Percentiles rank a stretch among this genome's conserved stretches.
These are phyloP conservation scores for Botrytis tulipae DNA, from an alignment of 2,329 filamentous ascomycete species.

Conservation along the genomic window DNA sequence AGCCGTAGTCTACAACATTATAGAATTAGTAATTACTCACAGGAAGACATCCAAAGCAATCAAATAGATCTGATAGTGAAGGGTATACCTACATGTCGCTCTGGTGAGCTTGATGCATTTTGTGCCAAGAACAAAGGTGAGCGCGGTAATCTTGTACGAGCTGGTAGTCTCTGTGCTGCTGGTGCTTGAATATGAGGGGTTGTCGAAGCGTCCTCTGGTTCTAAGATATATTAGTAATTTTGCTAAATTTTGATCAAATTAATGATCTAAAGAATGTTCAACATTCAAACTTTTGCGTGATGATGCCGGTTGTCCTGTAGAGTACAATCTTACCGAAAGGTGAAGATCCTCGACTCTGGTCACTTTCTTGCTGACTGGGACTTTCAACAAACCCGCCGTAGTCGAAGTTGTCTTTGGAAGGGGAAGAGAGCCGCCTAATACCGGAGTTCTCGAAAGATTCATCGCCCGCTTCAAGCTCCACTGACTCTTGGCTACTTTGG, in stretches of 20 bases:
- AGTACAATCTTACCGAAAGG: conserved; percentile 25
- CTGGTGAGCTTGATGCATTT: conserved; percentile 38
- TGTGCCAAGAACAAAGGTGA: conserved; percentile 39
- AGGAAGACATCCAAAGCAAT: not conserved
- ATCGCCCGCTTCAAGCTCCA: not conserved
- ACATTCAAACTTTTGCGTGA: not conserved
- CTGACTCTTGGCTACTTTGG: conserved; percentile 16
- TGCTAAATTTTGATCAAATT: not conserved
- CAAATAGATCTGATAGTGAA: not conserved
- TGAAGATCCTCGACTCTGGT: conserved; percentile 24
- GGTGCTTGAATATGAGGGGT: conserved; percentile 28
- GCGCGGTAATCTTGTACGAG: conserved; percentile 32
- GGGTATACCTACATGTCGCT: conserved; percentile 20
- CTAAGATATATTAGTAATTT: conserved; percentile 24
- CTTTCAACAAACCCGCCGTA: conserved; percentile 36
- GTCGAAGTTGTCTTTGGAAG: conserved; percentile 33
- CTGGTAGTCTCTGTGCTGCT: conserved; percentile 19
- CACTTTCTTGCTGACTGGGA: conserved; percentile 18
- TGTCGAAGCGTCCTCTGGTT: conserved; percentile 35
- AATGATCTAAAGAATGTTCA: not conserved
- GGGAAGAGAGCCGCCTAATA: conserved; percentile 18
- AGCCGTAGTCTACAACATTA: conserved; percentile 20
- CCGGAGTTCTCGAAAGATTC: conserved; percentile 11
- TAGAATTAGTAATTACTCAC: not conserved
- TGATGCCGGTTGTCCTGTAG: not conserved